Evolutionary conservation across 2,329 filamentous ascomycete genomes (phyloP), one percentile per base, ranked within the genome.

Genomic region (Tolypocladium inflatum): DNA sequence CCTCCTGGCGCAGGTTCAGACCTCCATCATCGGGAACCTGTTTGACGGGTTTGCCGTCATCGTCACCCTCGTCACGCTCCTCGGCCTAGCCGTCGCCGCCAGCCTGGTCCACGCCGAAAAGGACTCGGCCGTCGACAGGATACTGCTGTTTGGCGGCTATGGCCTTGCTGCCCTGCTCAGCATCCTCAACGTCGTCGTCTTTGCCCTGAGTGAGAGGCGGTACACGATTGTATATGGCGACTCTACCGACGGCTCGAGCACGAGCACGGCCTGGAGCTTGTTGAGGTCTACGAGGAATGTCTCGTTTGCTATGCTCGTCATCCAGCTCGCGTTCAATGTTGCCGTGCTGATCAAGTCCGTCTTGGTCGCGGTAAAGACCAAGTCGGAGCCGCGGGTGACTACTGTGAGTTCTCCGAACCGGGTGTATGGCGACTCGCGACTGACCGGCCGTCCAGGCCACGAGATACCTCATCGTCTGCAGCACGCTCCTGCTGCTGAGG

Each of bases 401-500:
- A 58, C 52, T 39, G 66, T 68, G 54, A 54, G 66, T 41, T 9
- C 9, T 2, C 19, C 2, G 19, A 21, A 19, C 19, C 19, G 19
- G 8, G 48, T n/a, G 15, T 19, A 6, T 19, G 8, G 15, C 2
- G 13, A 21, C 17, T 21, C 4, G 30, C 19, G 2, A 21, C 33
- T 35, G 35, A 21, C 35, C 10, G 17, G 4, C 13, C 23, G 9
- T 3, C 13, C 23, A 70, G 67, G 55, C 63, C 11, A 62, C 63
- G 4, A 64, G 51, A 8, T 64, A 64, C 51, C 60, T 70, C 9
- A 58, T 70, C 15, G 62, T 57, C 2, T 59, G 63, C 26, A 61
- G 64, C 4, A 33, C 57, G 1, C 57, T 70, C 4, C 68, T 68
- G 65, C 59, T 71, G 2, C 17, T 69, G 1, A 66, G 61, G 10